A percentile compares a stretch with the other conserved stretches of the same genome.
These are phyloP conservation scores for Neurospora cerealis DNA, from an alignment of 495 filamentous ascomycete genomes.

Conservation along the genomic window DNA sequence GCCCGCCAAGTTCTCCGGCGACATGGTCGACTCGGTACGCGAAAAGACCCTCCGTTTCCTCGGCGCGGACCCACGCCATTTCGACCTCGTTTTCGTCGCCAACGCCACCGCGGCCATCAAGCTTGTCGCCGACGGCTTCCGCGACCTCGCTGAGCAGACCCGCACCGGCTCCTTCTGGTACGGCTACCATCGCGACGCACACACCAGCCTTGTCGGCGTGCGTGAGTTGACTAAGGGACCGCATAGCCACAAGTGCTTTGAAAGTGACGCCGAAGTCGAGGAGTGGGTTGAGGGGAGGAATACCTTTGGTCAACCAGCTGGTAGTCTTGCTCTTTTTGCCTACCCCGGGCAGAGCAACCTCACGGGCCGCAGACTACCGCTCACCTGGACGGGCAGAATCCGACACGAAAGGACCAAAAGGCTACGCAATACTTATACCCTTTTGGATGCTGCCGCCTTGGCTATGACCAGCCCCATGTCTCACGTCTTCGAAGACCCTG, in stretches of 20 bases:
- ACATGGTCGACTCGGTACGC: slow-evolving; percentile 50
- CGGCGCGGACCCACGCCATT: slow-evolving; percentile 71
- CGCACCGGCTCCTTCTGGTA: slow-evolving; percentile 49
- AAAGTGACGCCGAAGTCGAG: slow-evolving; percentile 54
- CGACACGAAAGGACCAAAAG: slow-evolving; percentile 24
- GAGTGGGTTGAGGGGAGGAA: slow-evolving; percentile 43
- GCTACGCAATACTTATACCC: slow-evolving; percentile 46
- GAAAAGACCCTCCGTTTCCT: slow-evolving; percentile 64
- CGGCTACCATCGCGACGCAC: slow-evolving; percentile 63
- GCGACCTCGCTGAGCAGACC: slow-evolving; percentile 40
- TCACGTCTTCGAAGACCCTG: slow-evolving; percentile 42
- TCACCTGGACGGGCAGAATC: slow-evolving; percentile 46
- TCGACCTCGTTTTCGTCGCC: slow-evolving; percentile 82
- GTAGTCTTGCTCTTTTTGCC: slow-evolving; percentile 50
- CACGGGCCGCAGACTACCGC: slow-evolving; percentile 58
- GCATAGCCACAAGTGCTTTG: slow-evolving; percentile 44
- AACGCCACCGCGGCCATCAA: slow-evolving; percentile 92
- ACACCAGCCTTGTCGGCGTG: slow-evolving; percentile 65
- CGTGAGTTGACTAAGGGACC: slow-evolving; percentile 45
- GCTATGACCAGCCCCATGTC: slow-evolving; percentile 57
- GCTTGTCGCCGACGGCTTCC: slow-evolving; percentile 57
- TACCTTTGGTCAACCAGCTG: slow-evolving; percentile 13
- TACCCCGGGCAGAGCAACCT: slow-evolving; percentile 77
- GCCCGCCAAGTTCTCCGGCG: slow-evolving; percentile 53
- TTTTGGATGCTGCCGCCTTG: slow-evolving; percentile 65